Evolutionary conservation across 371 early-diverging fungal genomes (phyloP), one percentile per base, ranked within the genome.

Genomic region (Circinella minor): DNA sequence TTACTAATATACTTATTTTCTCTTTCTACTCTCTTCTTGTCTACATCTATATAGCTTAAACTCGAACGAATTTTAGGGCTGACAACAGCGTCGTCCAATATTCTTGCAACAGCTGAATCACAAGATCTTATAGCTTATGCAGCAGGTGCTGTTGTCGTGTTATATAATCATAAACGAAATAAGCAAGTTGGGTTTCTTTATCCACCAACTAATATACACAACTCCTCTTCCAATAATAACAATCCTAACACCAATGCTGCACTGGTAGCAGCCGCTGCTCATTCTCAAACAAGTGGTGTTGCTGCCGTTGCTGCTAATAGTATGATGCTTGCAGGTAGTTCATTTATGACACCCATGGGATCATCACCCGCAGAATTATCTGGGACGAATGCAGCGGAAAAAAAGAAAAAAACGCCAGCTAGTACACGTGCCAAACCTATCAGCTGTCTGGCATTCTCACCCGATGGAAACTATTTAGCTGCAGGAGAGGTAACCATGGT

Each of bases 401-500:
- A 82, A 36, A 81, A 82, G 64, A 81, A 80, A 47, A 71, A 63
- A 20, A 79, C 77, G 18, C 72, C 81, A 3, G 87, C 80, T 43
- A 79, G 78, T 47, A 74, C 75, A 64, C 85, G 88, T 66, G 87
- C 87, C 38, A 94, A 93, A 72, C 81, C 92, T 3, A 85, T 94
- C 51, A 89, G 93, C 43, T 92, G 94, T 65, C 74, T 95, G 39
- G 86, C 92, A 3, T 93, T 93, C 67, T 92, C 94, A 3, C 84
- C 88, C 1, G 93, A 94, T 79, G 94, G 93, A 4, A 83, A 87
- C 38, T 90, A 87, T 68, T 74, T 96, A 20, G 95, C 95, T 34
- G 91, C 90, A 55, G 94, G 93, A 49, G 94, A 94, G 89, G 94
- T 92, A 83, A 10, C 1, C 38, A 15, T 27, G 11, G 15, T 18